Evolutionary conservation across 2,329 filamentous ascomycete genomes (phyloP).

Genomic region (Aspergillus luchuensis): DNA sequence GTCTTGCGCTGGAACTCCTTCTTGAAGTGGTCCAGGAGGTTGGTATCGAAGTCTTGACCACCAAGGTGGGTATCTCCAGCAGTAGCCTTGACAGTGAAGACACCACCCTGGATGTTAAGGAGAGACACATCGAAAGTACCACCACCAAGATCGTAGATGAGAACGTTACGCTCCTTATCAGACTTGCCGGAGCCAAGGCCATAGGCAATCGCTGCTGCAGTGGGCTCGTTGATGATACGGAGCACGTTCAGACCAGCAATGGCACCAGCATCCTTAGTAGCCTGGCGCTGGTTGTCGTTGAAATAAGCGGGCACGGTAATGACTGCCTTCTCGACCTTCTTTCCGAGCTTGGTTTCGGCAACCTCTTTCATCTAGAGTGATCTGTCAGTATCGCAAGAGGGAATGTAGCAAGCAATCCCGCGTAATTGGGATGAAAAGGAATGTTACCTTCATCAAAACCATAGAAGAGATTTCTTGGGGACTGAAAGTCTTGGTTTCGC

Average conservation of each 20-base stretch:
- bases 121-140: conserved; percentile 99
- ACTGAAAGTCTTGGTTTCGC: conserved; percentile 92
- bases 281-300: conserved; percentile 99
- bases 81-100: conserved; percentile 98
- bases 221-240: conserved; percentile 99
- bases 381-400: neutral
- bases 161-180: conserved; percentile 96
- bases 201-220: conserved; percentile 96
- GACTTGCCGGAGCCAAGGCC: conserved; percentile 94
- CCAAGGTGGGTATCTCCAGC: conserved; percentile 96
- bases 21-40: conserved; percentile 94
- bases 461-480: conserved; percentile 99
- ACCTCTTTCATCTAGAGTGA: conserved; percentile 89
- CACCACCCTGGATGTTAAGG: conserved; percentile 97
- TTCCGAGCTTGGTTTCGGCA: conserved; percentile 95
- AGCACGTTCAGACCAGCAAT: conserved; percentile 97
- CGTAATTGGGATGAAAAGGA: conserved; percentile 1
- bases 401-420: neutral
- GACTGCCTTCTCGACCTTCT: conserved; percentile 98
- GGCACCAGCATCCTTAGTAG: conserved; percentile 98
- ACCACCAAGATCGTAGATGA: conserved; percentile 99
- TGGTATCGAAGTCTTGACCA: conserved; percentile 95
- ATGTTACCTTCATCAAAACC: conserved; percentile 88
- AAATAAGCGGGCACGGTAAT: conserved; percentile 99
- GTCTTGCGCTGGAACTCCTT: conserved; percentile 87